These are phyloP conservation scores for Pseudonitzschia delicatissima DNA, from an alignment of 108 stramenopile species.

Conservation along the genomic window DNA sequence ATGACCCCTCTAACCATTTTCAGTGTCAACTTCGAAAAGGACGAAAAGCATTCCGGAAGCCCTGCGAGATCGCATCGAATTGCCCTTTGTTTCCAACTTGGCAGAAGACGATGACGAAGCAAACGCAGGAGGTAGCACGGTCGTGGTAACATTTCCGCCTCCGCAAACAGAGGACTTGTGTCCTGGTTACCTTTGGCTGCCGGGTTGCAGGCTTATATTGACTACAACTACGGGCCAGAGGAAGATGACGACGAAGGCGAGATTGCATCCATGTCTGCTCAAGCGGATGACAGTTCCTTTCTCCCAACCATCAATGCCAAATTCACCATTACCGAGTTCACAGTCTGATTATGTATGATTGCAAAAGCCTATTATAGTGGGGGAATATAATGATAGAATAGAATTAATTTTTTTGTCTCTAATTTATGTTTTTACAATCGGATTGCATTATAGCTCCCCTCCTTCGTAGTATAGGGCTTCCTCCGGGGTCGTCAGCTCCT, in stretches of 20 bases:
- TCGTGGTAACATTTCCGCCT: slow-evolving; percentile 44
- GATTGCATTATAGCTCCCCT: neutral
- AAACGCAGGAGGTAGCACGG: slow-evolving; percentile 30
- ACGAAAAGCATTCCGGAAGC: slow-evolving; percentile 39
- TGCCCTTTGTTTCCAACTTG: slow-evolving; percentile 28
- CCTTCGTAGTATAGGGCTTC: too few species aligned
- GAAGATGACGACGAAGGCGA: neutral
- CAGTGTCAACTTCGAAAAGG: slow-evolving; percentile 14
- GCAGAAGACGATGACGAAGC: slow-evolving; percentile 31
- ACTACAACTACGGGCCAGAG: slow-evolving; percentile 18
- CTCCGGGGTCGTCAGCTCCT: too few species aligned
- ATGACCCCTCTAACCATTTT: slow-evolving; percentile 11
- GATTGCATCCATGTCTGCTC: too few species aligned
- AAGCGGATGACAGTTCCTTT: too few species aligned
- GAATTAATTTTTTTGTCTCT: too few species aligned
- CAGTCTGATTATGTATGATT: neutral
- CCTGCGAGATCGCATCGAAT: slow-evolving; percentile 33
- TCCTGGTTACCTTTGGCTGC: slow-evolving; percentile 37
- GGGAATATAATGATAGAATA: neutral
- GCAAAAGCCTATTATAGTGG: neutral
- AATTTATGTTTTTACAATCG: too few species aligned
- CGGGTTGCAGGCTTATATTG: slow-evolving; percentile 39
- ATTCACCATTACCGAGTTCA: neutral
- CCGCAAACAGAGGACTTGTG: slow-evolving; percentile 19
- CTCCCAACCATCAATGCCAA: too few species aligned